Percentiles rank a stretch among this genome's conserved stretches.
These are phyloP conservation scores for Actinomortierella ambigua DNA, from an alignment of 371 early-diverging fungal species.

Conservation along the genomic window DNA sequence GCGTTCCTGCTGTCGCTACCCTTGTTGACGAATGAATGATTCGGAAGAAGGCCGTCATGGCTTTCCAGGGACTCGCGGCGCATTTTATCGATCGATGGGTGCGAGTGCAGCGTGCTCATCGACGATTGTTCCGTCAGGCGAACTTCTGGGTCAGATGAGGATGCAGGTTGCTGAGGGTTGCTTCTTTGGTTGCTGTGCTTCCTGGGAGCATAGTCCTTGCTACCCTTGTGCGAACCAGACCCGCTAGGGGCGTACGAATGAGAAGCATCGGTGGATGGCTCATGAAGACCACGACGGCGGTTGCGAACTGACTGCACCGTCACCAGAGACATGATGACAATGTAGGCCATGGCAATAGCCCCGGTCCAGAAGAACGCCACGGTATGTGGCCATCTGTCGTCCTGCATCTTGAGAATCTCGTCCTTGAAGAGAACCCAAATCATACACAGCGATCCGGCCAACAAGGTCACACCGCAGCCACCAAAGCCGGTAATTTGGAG, in stretches of 20 bases:
- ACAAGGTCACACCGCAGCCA: slow-evolving; percentile 28
- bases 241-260: slow-evolving; percentile 6
- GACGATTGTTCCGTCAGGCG: slow-evolving; percentile 19
- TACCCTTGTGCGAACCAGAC: slow-evolving; percentile 10
- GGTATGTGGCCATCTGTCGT: slow-evolving; percentile 20
- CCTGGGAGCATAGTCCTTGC: slow-evolving; percentile 11
- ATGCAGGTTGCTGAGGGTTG: too few species aligned
- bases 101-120: slow-evolving; percentile 25
- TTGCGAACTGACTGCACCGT: slow-evolving; percentile 29
- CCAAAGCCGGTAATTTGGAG: slow-evolving; percentile 45
- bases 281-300: slow-evolving; percentile 25
- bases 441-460: slow-evolving; percentile 38
- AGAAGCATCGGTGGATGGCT: slow-evolving; percentile 13
- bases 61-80: slow-evolving; percentile 5
- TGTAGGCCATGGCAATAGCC: slow-evolving; percentile 34
- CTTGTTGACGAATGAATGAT: too few species aligned
- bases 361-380: slow-evolving; percentile 41
- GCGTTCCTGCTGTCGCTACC: too few species aligned
- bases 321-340: slow-evolving; percentile 20
- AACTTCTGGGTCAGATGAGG: slow-evolving; percentile 14
- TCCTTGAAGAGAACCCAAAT: slow-evolving; percentile 35
- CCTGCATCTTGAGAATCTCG: slow-evolving; percentile 20
- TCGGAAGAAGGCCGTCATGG: background rate
- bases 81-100: slow-evolving; percentile 14
- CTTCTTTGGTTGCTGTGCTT: background rate